phyloP scores from a whole-genome alignment of 139 green algal genomes.

The Nannochloris sp. region DNA sequence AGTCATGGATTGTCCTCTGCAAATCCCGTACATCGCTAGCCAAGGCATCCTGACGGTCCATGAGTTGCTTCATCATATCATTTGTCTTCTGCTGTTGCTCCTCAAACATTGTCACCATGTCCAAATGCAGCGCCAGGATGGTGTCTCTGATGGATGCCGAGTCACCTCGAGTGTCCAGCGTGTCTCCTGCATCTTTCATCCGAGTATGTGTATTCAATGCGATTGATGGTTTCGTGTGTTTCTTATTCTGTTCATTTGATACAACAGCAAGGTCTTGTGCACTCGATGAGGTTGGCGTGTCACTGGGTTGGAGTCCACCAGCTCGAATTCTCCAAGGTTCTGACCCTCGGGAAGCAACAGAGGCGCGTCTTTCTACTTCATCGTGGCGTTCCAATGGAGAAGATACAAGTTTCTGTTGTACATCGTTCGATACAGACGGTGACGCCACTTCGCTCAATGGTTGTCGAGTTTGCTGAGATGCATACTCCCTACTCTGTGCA shows the following conservation, averaged over 20 bases:
- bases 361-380: background rate
- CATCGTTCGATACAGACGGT: too few relatives aligned
- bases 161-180: background rate
- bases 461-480: too few relatives aligned
- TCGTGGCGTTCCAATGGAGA: too few relatives aligned
- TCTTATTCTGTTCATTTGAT: too few relatives aligned
- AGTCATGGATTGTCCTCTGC: constrained; percentile 4
- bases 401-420: too few relatives aligned
- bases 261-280: too few relatives aligned
- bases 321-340: constrained; percentile 1
- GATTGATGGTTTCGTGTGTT: too few relatives aligned
- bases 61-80: constrained; percentile 11
- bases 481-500: too few relatives aligned
- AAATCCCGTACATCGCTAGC: constrained; percentile 12
- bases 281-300: background rate
- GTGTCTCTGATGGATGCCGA: constrained; percentile 8
- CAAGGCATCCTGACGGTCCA: constrained; percentile 20
- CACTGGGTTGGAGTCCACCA: constrained; percentile 1
- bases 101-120: constrained; percentile 31
- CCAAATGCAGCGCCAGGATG: constrained; percentile 29
- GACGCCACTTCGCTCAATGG: too few relatives aligned
- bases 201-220: background rate
- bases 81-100: constrained; percentile 11
- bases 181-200: background rate
- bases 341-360: background rate